Evolutionary conservation across 768 basidiomycete genomes (phyloP), one percentile per base, ranked within the genome.

Genomic region (Trametes cinnabarina): DNA sequence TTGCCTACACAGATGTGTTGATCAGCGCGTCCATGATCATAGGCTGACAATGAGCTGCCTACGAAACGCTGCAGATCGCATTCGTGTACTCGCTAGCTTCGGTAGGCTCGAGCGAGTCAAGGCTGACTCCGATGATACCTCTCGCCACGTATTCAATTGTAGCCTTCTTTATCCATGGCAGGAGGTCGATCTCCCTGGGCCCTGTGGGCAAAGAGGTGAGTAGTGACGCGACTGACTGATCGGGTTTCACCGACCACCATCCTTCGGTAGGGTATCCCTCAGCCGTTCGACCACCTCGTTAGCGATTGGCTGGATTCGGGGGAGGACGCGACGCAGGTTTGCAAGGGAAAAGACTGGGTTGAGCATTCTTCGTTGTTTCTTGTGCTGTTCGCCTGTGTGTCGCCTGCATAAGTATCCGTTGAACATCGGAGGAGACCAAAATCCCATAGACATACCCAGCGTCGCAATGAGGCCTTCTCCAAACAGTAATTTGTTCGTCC

Each of bases 381-480:
- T 56, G 44, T 68, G 67, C 26, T 68, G 66, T 15, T 68, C 64
- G 1, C 67, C 69, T 70, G 43, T 15, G 14, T 15, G 25, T 9
- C n/a, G n/a, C n/a, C n/a, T n/a, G n/a, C n/a, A n/a, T n/a, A n/a
- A n/a, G n/a, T n/a, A n/a, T n/a, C n/a, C n/a, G n/a, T n/a, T n/a
- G n/a, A n/a, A n/a, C n/a, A n/a, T n/a, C n/a, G n/a, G n/a, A n/a
- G n/a, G n/a, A n/a, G n/a, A n/a, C n/a, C n/a, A n/a, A n/a, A n/a
- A n/a, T n/a, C n/a, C n/a, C n/a, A 15, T 25, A 8, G 26, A 32
- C 61, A 22, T 22, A 74, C 74, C 74, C 3, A 74, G 67, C 23
- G 76, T 77, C 0, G 72, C 70, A 19, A 74, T 66, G 3, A 77
- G 68, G 32, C 76, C 73, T 14, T 66, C 61, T 17, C 77, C 77